Percentiles rank a stretch among this genome's conserved stretches.
These are phyloP conservation scores for Cercospora brassicicola DNA, from an alignment of 2,329 filamentous ascomycete species.

Conservation along the genomic window DNA sequence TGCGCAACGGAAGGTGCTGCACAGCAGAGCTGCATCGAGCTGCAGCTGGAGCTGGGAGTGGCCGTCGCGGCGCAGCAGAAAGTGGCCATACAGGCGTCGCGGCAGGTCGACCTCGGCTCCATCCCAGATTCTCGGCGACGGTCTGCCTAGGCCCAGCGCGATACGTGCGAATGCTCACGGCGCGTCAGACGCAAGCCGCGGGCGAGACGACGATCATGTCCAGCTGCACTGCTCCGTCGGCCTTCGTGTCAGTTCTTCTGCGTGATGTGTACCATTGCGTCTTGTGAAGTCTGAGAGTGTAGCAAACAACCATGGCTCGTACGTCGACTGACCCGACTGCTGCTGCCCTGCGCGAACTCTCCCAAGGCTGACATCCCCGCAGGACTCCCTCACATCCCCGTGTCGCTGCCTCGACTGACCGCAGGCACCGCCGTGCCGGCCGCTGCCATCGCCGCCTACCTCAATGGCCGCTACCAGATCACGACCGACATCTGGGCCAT, in stretches of 20 bases:
- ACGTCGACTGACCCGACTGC: background rate
- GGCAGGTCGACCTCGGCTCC: background rate
- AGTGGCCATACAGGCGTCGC: background rate
- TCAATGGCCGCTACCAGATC: conserved; percentile 69
- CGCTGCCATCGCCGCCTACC: conserved; percentile 69
- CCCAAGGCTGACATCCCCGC: background rate
- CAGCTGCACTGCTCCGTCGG: background rate
- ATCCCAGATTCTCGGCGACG: background rate
- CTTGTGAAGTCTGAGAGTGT: background rate
- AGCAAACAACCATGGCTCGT: background rate
- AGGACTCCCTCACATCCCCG: conserved; percentile 3
- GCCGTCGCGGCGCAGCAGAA: background rate
- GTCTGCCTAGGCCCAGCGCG: background rate
- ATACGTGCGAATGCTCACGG: background rate
- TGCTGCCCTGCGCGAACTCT: background rate
- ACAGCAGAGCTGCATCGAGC: background rate
- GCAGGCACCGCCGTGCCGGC: conserved; percentile 35
- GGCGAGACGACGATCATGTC: background rate
- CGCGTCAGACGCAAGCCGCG: background rate
- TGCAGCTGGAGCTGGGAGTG: background rate
- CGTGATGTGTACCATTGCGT: background rate
- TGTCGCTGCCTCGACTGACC: conserved; percentile 15
- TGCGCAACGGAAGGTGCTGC: background rate
- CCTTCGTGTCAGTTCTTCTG: background rate
- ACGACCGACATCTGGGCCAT: conserved; percentile 65